These are phyloP conservation scores for Ensete glaucum DNA, from an alignment of 176 grass and related monocot genomes.

Conservation along the genomic window DNA sequence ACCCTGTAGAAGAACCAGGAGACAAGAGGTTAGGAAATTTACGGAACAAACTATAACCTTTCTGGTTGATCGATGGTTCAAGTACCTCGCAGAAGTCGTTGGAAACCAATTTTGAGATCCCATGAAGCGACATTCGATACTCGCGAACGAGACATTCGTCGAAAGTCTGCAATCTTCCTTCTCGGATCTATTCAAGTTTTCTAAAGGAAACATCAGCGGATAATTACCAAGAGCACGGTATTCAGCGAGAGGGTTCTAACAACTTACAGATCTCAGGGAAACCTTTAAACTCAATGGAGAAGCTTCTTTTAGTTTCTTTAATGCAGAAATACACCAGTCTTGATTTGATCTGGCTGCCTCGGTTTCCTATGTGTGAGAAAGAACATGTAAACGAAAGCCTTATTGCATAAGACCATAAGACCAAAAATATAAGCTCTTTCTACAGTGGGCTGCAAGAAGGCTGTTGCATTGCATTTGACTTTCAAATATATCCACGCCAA, in stretches of 20 bases:
- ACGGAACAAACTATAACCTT: neutral
- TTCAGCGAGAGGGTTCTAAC: conserved; percentile 8
- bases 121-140: conserved; percentile 75
- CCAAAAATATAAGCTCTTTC: neutral
- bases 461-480: too few species aligned
- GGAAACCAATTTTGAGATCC: conserved; percentile 51
- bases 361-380: conserved; percentile 32
- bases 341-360: conserved; percentile 71
- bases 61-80: neutral
- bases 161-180: conserved; percentile 83
- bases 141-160: conserved; percentile 92
- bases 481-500: too few species aligned
- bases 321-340: conserved; percentile 80
- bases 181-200: conserved; percentile 46
- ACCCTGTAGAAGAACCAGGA: conserved; percentile 33
- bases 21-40: neutral
- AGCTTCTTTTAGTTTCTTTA: conserved; percentile 89
- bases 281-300: conserved; percentile 84
- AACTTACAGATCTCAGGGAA: conserved; percentile 68
- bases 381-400: neutral
- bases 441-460: neutral
- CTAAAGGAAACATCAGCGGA: conserved; percentile 18
- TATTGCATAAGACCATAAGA: neutral
- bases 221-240: neutral
- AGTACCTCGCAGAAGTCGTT: conserved; percentile 78